Evolutionary conservation across 2,329 filamentous ascomycete genomes (phyloP).

Genomic region (Plenodomus biglobosus): DNA sequence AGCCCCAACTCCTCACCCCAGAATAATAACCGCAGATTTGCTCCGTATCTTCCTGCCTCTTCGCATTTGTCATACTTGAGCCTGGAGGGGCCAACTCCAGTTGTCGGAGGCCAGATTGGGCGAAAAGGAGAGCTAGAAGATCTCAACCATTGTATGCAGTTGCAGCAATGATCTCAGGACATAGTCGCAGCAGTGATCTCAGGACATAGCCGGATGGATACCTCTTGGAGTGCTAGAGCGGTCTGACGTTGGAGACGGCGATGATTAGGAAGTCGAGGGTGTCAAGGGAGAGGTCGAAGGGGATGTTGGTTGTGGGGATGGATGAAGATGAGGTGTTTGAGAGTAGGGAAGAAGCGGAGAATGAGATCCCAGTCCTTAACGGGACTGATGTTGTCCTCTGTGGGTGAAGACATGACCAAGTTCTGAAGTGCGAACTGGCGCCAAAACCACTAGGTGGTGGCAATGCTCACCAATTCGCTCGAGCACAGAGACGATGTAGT

Average conservation of each 20-base stretch:
- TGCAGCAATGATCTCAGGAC: slow-evolving; percentile 1
- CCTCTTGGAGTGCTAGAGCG: not conserved
- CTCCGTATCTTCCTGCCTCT: not conserved
- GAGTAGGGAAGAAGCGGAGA: slow-evolving; percentile 16
- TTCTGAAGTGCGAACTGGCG: slow-evolving; percentile 14
- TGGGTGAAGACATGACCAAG: slow-evolving; percentile 11
- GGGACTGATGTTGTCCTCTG: slow-evolving; percentile 1
- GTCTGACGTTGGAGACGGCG: slow-evolving; percentile 5
- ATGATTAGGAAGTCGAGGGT: slow-evolving; percentile 9
- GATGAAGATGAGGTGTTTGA: slow-evolving; percentile 13
- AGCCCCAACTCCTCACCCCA: not conserved
- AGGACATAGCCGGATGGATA: slow-evolving; percentile 1
- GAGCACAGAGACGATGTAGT: slow-evolving; percentile 11
- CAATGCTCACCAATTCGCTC: slow-evolving; percentile 15
- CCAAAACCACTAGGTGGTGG: slow-evolving; percentile 14
- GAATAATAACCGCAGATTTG: too few relatives aligned
- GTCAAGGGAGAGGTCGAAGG: slow-evolving; percentile 2
- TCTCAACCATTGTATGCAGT: slow-evolving; percentile 2
- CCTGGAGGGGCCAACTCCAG: not conserved
- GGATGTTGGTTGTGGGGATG: slow-evolving; percentile 1
- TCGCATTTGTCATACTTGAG: not conserved
- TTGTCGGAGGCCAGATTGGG: not conserved
- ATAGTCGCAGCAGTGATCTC: slow-evolving; percentile 2
- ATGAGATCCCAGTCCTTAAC: slow-evolving; percentile 19
- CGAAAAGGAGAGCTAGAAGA: not conserved